These are phyloP conservation scores for Paecilomyces sp. DNA, from an alignment of 2,329 filamentous ascomycete genomes.

Conservation along the genomic window DNA sequence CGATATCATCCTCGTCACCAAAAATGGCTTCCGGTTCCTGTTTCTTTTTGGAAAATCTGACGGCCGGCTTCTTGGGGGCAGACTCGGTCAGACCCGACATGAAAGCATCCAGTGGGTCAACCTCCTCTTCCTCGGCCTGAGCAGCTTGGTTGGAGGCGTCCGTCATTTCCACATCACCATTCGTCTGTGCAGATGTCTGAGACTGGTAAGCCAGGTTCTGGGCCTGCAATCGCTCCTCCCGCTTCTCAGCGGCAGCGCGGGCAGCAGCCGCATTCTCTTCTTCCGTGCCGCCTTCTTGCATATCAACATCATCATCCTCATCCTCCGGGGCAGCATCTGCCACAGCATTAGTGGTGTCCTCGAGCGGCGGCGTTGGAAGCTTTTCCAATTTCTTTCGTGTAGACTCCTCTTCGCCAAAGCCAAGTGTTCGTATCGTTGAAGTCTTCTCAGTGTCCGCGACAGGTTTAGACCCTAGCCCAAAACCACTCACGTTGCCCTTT, in stretches of 20 bases:
- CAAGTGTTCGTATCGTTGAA: slow-evolving; percentile 64
- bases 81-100: slow-evolving; percentile 66
- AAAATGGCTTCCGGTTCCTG: slow-evolving; percentile 80
- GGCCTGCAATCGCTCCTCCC: slow-evolving; percentile 58
- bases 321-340: slow-evolving; percentile 40
- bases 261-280: slow-evolving; percentile 83
- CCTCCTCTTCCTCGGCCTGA: slow-evolving; percentile 46
- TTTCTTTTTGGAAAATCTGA: slow-evolving; percentile 38
- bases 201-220: slow-evolving; percentile 20
- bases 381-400: slow-evolving; percentile 84
- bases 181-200: slow-evolving; percentile 11
- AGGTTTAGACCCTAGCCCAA: slow-evolving; percentile 68
- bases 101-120: slow-evolving; percentile 94
- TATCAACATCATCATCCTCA: slow-evolving; percentile 66
- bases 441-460: slow-evolving; percentile 59
- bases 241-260: slow-evolving; percentile 75
- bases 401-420: slow-evolving; percentile 82
- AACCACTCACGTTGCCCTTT: slow-evolving; percentile 69
- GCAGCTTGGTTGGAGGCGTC: slow-evolving; percentile 29
- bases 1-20: slow-evolving; percentile 70
- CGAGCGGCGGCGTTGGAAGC: slow-evolving; percentile 68
- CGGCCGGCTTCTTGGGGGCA: slow-evolving; percentile 32
- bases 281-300: slow-evolving; percentile 72
- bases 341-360: slow-evolving; percentile 51
- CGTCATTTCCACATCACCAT: slow-evolving; percentile 23